Conservation (phyloP, 1,284 basidiomycete species). For the Ceratobasidium sp. region DNA sequence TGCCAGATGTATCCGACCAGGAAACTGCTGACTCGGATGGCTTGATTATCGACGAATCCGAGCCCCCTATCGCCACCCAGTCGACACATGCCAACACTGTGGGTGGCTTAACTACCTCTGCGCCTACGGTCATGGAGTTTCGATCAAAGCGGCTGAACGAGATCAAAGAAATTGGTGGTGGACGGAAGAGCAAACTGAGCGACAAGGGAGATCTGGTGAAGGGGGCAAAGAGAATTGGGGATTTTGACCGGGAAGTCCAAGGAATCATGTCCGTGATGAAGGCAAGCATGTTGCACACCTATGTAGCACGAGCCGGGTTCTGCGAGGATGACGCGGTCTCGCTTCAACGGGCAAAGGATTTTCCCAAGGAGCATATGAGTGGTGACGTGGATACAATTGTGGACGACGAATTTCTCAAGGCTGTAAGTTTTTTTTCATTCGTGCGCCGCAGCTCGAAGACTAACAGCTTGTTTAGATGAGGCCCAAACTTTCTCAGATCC, state of each 20-base stretch:
- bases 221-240: not conserved
- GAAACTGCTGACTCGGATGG: too few relatives aligned
- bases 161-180: not conserved
- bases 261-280: constrained; percentile 6
- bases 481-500: not conserved
- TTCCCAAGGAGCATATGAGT: not conserved
- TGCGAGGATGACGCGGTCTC: not conserved
- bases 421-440: not conserved
- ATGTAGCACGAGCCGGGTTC: not conserved
- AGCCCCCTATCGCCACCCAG: too few relatives aligned
- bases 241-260: not conserved
- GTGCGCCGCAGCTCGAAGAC: too few relatives aligned
- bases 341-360: not conserved
- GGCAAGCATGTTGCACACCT: not conserved
- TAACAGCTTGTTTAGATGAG: not conserved
- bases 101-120: too few relatives aligned
- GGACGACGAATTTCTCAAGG: not conserved
- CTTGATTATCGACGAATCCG: too few relatives aligned
- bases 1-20: too few relatives aligned
- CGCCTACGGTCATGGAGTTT: too few relatives aligned
- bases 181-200: not conserved
- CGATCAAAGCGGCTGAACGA: not conserved
- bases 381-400: not conserved
- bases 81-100: too few relatives aligned
- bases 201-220: not conserved